A percentile compares a stretch with the other conserved stretches of the same genome.
Conservation (phyloP, 2,329 filamentous ascomycete genomes). For the Penicillium sp. region DNA sequence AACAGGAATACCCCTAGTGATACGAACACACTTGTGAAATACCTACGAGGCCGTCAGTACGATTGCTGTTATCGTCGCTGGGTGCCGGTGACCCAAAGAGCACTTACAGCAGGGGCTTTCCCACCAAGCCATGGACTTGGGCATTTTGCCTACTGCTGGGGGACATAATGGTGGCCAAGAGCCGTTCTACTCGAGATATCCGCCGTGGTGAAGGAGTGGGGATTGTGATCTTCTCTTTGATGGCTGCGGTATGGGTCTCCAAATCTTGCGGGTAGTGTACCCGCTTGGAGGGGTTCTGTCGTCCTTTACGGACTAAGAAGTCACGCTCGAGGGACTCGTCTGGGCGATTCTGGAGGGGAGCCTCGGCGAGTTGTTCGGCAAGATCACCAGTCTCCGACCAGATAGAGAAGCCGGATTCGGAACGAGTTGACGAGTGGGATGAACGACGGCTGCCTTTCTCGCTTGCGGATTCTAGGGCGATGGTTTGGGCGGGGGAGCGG, state of each 20-base stretch:
- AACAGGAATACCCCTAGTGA: conserved; percentile 66
- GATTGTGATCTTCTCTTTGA: conserved; percentile 63
- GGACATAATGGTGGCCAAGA: conserved; percentile 83
- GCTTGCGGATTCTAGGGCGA: conserved; percentile 43
- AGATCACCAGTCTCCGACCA: conserved; percentile 97
- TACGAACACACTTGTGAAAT: conserved; percentile 84
- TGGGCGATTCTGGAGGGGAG: conserved; percentile 73
- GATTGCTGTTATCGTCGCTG: background rate
- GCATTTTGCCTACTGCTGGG: conserved; percentile 65
- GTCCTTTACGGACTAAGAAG: conserved; percentile 47
- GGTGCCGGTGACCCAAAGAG: background rate
- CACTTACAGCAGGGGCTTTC: conserved; percentile 85
- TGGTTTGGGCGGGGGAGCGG: conserved; percentile 37
- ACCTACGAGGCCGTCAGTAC: conserved; percentile 55
- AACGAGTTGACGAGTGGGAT: conserved; percentile 51
- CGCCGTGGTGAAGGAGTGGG: conserved; percentile 65
- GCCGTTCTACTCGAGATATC: conserved; percentile 66
- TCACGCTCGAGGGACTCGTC: conserved; percentile 65
- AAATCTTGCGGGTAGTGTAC: conserved; percentile 66
- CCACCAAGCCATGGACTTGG: conserved; percentile 87
- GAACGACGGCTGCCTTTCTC: conserved; percentile 54
- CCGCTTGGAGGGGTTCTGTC: conserved; percentile 56
- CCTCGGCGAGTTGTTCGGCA: conserved; percentile 82
- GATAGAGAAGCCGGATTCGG: conserved; percentile 70
- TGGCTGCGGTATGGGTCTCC: conserved; percentile 42